These are phyloP conservation scores for Pythium aquatile DNA, from an alignment of 352 stramenopile species.

Conservation along the genomic window DNA sequence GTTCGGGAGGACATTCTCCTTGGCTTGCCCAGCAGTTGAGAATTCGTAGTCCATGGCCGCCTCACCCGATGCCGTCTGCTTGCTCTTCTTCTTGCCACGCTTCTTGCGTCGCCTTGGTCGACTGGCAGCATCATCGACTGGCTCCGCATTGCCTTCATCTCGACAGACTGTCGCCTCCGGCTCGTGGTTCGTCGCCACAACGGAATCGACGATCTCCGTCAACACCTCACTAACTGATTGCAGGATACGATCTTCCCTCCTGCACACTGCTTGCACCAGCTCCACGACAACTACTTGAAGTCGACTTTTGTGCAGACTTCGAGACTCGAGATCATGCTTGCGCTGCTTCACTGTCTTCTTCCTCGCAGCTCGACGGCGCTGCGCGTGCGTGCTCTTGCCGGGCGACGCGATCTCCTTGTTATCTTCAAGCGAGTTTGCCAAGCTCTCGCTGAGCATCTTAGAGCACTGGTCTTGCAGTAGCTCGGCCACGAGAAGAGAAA, in stretches of 20 bases:
- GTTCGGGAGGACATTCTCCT: slow-evolving; percentile 20
- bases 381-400: slow-evolving; percentile 24
- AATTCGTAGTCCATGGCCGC: background rate
- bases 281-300: slow-evolving; percentile 47
- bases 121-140: background rate
- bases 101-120: slow-evolving; percentile 29
- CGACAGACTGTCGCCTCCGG: background rate
- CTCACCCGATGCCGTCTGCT: slow-evolving; percentile 1
- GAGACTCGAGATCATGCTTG: slow-evolving; percentile 41
- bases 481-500: slow-evolving; percentile 71
- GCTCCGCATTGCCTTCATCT: background rate
- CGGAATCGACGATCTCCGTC: slow-evolving; percentile 38
- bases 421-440: slow-evolving; percentile 17
- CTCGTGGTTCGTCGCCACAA: slow-evolving; percentile 18
- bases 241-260: slow-evolving; percentile 27
- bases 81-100: slow-evolving; percentile 30
- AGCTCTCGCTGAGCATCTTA: slow-evolving; percentile 52
- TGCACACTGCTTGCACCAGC: slow-evolving; percentile 31
- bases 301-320: slow-evolving; percentile 34
- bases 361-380: slow-evolving; percentile 55
- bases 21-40: background rate
- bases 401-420: background rate
- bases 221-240: slow-evolving; percentile 37
- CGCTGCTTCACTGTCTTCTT: slow-evolving; percentile 71
- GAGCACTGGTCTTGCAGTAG: slow-evolving; percentile 73